phyloP scores from a whole-genome alignment of 2,329 filamentous ascomycete species.

The Mycogone perniciosa region DNA sequence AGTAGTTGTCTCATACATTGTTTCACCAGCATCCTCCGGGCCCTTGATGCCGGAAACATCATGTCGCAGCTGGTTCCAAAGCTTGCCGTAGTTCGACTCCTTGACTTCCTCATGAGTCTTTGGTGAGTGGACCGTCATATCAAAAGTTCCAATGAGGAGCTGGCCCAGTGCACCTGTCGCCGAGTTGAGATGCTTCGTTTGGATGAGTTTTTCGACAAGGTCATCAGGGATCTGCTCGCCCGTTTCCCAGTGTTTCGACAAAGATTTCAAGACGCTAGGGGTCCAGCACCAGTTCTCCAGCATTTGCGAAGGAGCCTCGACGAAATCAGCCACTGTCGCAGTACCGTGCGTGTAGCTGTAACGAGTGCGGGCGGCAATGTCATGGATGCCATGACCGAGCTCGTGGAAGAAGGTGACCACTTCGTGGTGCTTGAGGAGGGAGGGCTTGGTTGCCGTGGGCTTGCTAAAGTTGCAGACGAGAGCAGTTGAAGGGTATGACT shows the following conservation, averaged over 20 bases:
- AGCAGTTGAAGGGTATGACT: constrained; percentile 70
- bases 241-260: constrained; percentile 69
- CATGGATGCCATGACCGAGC: constrained; percentile 65
- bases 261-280: constrained; percentile 54
- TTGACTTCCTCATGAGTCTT: constrained; percentile 62
- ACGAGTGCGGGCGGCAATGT: constrained; percentile 55
- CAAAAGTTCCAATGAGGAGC: constrained; percentile 74
- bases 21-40: constrained; percentile 58
- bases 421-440: constrained; percentile 74
- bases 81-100: constrained; percentile 54
- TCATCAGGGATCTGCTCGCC: constrained; percentile 66
- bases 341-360: constrained; percentile 65
- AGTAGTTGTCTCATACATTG: constrained; percentile 33
- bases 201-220: constrained; percentile 66
- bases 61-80: constrained; percentile 67
- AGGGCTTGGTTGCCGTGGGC: constrained; percentile 68
- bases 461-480: constrained; percentile 84
- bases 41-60: constrained; percentile 70
- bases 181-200: constrained; percentile 74
- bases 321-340: constrained; percentile 60
- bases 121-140: constrained; percentile 74
- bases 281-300: constrained; percentile 73
- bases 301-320: constrained; percentile 68
- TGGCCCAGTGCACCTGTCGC: constrained; percentile 73
- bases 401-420: constrained; percentile 80